A percentile compares a stretch with the other conserved stretches of the same genome.
These are phyloP conservation scores for Jatropha curcas DNA, from an alignment of 345 rosid genomes.

Conservation along the genomic window DNA sequence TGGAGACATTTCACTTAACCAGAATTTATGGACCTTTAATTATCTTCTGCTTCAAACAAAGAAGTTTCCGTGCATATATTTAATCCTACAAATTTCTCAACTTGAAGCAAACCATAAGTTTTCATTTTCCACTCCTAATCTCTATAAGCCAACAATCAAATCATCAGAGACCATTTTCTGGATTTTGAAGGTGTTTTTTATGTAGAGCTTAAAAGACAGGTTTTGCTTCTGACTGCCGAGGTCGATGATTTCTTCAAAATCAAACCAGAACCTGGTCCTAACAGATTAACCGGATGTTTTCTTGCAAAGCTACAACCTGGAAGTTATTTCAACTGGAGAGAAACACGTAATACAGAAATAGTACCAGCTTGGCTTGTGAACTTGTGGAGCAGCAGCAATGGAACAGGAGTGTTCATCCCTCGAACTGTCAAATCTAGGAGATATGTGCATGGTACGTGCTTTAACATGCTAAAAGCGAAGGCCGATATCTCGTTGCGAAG, in stretches of 20 bases:
- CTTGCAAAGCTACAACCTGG: slow-evolving; percentile 27
- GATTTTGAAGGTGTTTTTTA: slow-evolving; percentile 20
- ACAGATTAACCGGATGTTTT: neutral
- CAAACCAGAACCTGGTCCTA: neutral
- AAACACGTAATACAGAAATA: neutral
- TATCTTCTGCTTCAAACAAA: neutral
- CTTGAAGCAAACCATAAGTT: neutral
- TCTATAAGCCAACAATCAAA: neutral
- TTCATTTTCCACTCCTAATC: neutral
- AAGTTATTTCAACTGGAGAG: slow-evolving; percentile 32
- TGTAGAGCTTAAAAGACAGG: slow-evolving; percentile 32
- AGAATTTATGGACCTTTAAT: neutral
- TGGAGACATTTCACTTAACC: slow-evolving; percentile 6
- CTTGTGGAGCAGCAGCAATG: slow-evolving; percentile 34
- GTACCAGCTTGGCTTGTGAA: slow-evolving; percentile 35
- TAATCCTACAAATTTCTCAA: too few species aligned
- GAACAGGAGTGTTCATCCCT: slow-evolving; percentile 67
- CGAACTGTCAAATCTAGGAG: slow-evolving; percentile 19
- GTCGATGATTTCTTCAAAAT: neutral
- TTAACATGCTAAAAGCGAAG: neutral
- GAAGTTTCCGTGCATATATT: neutral
- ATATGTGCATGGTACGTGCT: slow-evolving; percentile 23
- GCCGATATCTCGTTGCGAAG: too few species aligned
- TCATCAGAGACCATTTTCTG: neutral
- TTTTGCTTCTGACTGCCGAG: slow-evolving; percentile 29